Base-by-base conservation (phyloP, 2,329 filamentous ascomycete genomes). In the Botryosphaeria agaves region DNA sequence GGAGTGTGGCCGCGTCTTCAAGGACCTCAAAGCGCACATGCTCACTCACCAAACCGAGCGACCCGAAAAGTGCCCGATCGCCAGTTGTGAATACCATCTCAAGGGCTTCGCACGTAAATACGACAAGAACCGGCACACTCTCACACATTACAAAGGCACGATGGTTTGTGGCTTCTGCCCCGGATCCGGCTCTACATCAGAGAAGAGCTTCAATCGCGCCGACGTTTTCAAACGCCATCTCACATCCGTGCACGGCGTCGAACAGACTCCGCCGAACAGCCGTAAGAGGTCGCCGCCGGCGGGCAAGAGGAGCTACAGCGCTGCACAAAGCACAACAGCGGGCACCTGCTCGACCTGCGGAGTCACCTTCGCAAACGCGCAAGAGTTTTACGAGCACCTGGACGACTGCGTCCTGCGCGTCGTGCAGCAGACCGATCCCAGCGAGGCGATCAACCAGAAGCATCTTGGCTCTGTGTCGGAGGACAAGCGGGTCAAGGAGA, bases 121-220 rank as follows among this genome's bases (percentile, higher is more conserved):
- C 51, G 85, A 94, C 62, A 92, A 92, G 66, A 93, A 93, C 57
- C 66, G 85, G 26, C 85, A 94, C 53, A 92, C 84, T 4, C 57
- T 93, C 38, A 94, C 85, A 4, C 85, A 94, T 53, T 94, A 93
- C 68, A 93, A 93, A 59, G 85, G 85, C 24, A 93, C 81, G 29
- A 93, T 93, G 85, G 82, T 93, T 15, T 94, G 85, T 49, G 84
- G 83, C 18, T 94, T 93, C 60, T 93, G 85, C 45, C 82, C 84
- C 1, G 82, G 83, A 19, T 83, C 81, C 17, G 85, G 85, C 3
- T 87, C 83, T 4, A 71, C 83, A 5, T 78, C 79, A 1, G 85
- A 93, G 57, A 94, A 93, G 69, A 87, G 80, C 39, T 94, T 94
- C 52, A 93, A 94, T 61, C 73, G 85, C 33, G 84, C 85, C 34